Conservation (phyloP, 805 yeast genomes). For the Barnettozyma sucrosica region DNA sequence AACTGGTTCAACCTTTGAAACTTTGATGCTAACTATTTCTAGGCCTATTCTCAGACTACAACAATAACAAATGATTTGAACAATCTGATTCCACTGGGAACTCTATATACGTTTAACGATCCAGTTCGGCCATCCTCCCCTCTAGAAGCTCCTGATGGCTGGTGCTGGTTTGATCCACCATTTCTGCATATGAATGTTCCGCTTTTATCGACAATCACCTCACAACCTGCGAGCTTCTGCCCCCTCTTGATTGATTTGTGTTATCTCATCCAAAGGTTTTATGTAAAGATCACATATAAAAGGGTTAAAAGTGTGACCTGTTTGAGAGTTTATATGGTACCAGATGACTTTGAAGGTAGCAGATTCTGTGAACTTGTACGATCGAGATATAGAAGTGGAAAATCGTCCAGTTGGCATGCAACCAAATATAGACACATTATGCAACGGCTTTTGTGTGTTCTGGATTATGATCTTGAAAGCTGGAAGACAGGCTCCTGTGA, state of each 20-base stretch:
- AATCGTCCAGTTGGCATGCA: slow-evolving; percentile 29
- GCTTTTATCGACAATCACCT: slow-evolving; percentile 8
- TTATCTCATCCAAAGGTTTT: slow-evolving; percentile 35
- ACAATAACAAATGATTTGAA: slow-evolving; percentile 16
- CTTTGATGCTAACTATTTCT: background rate
- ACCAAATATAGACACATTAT: slow-evolving; percentile 29
- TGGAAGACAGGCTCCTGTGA: slow-evolving; percentile 27
- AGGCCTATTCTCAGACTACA: slow-evolving; percentile 1
- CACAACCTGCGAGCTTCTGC: slow-evolving; percentile 15
- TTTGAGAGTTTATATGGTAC: slow-evolving; percentile 44
- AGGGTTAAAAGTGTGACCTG: slow-evolving; percentile 19
- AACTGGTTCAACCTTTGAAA: background rate
- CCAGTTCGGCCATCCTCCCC: slow-evolving; percentile 39
- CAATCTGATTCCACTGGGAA: slow-evolving; percentile 42
- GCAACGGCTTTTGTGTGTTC: slow-evolving; percentile 30
- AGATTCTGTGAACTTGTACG: slow-evolving; percentile 34
- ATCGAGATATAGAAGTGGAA: slow-evolving; percentile 28
- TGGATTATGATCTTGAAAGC: slow-evolving; percentile 37
- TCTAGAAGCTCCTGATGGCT: slow-evolving; percentile 35
- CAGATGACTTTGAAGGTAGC: slow-evolving; percentile 36
- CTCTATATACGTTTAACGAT: slow-evolving; percentile 36
- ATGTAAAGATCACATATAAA: slow-evolving; percentile 40
- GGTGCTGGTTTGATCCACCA: slow-evolving; percentile 55
- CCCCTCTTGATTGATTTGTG: slow-evolving; percentile 33
- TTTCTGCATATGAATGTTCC: slow-evolving; percentile 18